Evolutionary conservation across 768 basidiomycete species (phyloP).

Genomic region (Mrakia frigida): DNA sequence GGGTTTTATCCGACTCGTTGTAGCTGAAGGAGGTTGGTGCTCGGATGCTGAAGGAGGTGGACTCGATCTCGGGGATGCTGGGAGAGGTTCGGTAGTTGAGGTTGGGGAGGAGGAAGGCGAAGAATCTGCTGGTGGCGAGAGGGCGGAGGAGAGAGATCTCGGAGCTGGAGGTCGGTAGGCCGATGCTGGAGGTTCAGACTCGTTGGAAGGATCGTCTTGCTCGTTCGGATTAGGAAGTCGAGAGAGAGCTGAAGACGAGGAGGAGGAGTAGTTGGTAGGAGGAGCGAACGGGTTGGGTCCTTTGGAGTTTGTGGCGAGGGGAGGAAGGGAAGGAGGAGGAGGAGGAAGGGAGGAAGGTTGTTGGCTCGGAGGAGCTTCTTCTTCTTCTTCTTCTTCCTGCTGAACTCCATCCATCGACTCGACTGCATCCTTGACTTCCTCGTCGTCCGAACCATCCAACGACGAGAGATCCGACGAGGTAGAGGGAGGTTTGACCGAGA

Average conservation of each 20-base stretch:
- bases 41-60: conserved; percentile 3
- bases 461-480: conserved; percentile 17
- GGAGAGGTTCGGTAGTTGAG: neutral
- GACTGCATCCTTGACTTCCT: neutral
- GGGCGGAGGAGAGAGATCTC: conserved; percentile 9
- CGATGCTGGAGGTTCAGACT: neutral
- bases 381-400: too few species aligned
- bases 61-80: neutral
- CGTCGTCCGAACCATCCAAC: conserved; percentile 17
- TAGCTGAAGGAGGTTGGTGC: neutral
- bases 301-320: neutral
- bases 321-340: neutral
- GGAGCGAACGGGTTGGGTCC: neutral
- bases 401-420: neutral
- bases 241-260: neutral
- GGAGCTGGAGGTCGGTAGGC: neutral
- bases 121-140: conserved; percentile 4
- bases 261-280: neutral
- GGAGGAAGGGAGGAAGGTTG: neutral
- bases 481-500: conserved; percentile 15
- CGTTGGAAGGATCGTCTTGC: neutral
- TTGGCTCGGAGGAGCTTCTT: too few species aligned
- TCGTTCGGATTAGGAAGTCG: neutral
- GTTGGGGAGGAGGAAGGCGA: neutral
- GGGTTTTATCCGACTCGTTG: conserved; percentile 5